Base-by-base conservation (phyloP, 306 rosid genomes). In the Castanospermum australe region DNA sequence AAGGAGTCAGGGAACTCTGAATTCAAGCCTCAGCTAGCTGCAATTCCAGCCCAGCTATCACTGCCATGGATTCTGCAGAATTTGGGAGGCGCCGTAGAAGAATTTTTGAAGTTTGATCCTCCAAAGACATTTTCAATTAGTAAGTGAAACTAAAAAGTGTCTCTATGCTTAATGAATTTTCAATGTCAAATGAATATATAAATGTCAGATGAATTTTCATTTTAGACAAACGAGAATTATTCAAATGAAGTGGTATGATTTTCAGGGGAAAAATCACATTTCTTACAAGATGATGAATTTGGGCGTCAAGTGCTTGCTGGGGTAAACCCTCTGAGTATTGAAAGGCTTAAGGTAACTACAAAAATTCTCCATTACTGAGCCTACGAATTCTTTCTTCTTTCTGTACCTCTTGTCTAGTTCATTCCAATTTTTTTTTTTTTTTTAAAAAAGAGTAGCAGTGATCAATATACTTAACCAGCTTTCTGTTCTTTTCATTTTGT, bases 301-400 rank as follows among this genome's bases (percentile, higher is more conserved):
- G 90, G 87, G 7, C 90, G 84, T 32, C 86, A 77, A 18, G 48
- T 74, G 18, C 5, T 84, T 55, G 87, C 87, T 8, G 90, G 90
- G 8, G 17, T 81, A 15, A 77, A 87, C 75, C 90, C 87, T 44
- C 24, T 67, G 2, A 77, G 86, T 77, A 70, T 87, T 39, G 63
- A 84, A 78, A 64, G 86, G 68, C 84, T 84, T 14, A 62, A 67
- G 67, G 86, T 81, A 79, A 62, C 63, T 9, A 56, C n/a, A n/a
- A n/a, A n/a, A n/a, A n/a, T n/a, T n/a, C n/a, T n/a, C n/a, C n/a
- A n/a, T n/a, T n/a, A n/a, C n/a, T n/a, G n/a, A n/a, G n/a, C n/a
- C n/a, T n/a, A n/a, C n/a, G n/a, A n/a, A n/a, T n/a, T n/a, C n/a
- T n/a, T n/a, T n/a, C n/a, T n/a, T n/a, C n/a, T n/a, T n/a, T n/a